Conservation (phyloP, 2,329 filamentous ascomycete genomes). For the Hypoxylon sp. region DNA sequence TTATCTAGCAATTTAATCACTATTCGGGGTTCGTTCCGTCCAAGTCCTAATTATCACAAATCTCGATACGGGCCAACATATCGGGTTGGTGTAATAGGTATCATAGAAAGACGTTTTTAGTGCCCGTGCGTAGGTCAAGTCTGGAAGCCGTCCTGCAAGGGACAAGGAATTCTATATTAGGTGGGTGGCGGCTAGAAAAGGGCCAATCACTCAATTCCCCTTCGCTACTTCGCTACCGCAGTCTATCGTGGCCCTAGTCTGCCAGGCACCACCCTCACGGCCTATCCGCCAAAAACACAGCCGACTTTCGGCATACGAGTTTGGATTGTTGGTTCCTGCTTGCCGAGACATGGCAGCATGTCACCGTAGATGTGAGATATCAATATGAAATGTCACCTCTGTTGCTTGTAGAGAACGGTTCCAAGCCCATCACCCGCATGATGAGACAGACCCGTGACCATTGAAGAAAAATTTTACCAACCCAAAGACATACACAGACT, state of each 20-base stretch:
- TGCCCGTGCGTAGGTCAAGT: slow-evolving; percentile 9
- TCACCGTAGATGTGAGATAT: slow-evolving; percentile 27
- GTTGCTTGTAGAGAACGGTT: slow-evolving; percentile 3
- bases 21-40: slow-evolving; percentile 14
- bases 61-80: slow-evolving; percentile 15
- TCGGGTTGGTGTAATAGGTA: slow-evolving; percentile 20
- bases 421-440: slow-evolving; percentile 30
- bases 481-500: slow-evolving; percentile 14
- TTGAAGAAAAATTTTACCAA: slow-evolving; percentile 18
- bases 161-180: slow-evolving; percentile 14
- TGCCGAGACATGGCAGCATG: slow-evolving; percentile 26
- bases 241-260: slow-evolving; percentile 26
- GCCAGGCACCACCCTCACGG: slow-evolving; percentile 23
- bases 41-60: slow-evolving; percentile 7
- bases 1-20: slow-evolving; percentile 23
- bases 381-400: slow-evolving; percentile 35
- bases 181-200: slow-evolving; percentile 23
- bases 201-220: slow-evolving; percentile 28
- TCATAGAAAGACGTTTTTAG: slow-evolving; percentile 7
- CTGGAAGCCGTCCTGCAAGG: slow-evolving; percentile 28
- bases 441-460: slow-evolving; percentile 27
- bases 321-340: slow-evolving; percentile 24
- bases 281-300: slow-evolving; percentile 14
- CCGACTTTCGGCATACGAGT: slow-evolving; percentile 18
- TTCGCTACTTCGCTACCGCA: slow-evolving; percentile 2